Conservation (phyloP, 179 eudicot genomes). For the Camellia oleifera region DNA sequence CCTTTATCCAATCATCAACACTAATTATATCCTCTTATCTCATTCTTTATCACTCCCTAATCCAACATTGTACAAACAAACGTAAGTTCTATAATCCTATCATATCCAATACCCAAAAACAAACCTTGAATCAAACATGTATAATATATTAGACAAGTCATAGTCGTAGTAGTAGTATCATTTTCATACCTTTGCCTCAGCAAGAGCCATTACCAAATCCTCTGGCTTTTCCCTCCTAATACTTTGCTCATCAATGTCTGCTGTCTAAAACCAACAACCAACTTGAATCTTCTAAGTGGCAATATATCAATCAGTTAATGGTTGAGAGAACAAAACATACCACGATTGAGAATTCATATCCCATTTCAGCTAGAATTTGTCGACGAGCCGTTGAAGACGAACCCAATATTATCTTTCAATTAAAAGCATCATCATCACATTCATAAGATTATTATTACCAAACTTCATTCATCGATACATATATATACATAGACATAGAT, state of each 20-base stretch:
- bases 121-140: no score
- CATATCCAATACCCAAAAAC: no score
- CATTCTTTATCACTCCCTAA: no score
- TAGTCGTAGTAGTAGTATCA: no score
- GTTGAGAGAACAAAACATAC: constrained; percentile 30
- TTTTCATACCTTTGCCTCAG: constrained; percentile 78
- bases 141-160: no score
- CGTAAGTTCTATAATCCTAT: no score
- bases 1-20: no score
- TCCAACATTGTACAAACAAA: no score
- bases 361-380: constrained; percentile 73
- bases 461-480: background rate
- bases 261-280: constrained; percentile 42
- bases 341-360: constrained; percentile 73
- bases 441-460: background rate
- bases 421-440: background rate
- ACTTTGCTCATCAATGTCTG: constrained; percentile 92
- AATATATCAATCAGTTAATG: background rate
- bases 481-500: no score
- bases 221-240: constrained; percentile 82
- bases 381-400: constrained; percentile 81
- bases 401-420: constrained; percentile 66
- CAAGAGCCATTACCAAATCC: constrained; percentile 85
- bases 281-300: background rate
- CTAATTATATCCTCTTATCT: no score